Evolutionary conservation across 1,139 yeast genomes (phyloP).

Genomic region (Taphrina communis): DNA sequence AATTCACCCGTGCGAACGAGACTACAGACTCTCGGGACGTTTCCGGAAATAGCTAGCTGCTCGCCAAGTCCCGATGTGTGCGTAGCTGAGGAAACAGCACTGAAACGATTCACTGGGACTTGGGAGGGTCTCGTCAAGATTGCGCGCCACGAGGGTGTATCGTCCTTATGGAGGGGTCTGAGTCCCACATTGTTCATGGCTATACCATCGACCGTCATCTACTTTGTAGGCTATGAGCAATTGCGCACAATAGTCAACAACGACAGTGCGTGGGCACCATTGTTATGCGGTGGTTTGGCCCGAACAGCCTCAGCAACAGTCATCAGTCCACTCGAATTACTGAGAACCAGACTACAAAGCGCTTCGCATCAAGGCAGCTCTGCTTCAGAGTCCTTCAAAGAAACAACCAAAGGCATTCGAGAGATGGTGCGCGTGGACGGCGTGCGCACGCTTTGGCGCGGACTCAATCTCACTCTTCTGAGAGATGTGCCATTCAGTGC

Average conservation of each 20-base stretch:
- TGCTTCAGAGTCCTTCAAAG: constrained; percentile 38
- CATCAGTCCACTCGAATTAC: constrained; percentile 84
- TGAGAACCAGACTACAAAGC: constrained; percentile 87
- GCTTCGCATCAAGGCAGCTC: constrained; percentile 48
- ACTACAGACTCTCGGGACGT: constrained; percentile 14
- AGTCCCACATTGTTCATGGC: constrained; percentile 86
- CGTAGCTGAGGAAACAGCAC: constrained; percentile 37
- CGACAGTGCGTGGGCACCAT: constrained; percentile 60
- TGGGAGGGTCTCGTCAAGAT: constrained; percentile 75
- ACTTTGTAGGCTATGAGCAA: constrained; percentile 87
- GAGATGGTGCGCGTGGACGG: constrained; percentile 66
- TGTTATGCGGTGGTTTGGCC: constrained; percentile 85
- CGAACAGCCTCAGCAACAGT: constrained; percentile 81
- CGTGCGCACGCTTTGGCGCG: constrained; percentile 71
- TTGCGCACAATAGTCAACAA: constrained; percentile 49
- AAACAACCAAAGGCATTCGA: constrained; percentile 58
- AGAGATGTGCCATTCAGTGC: constrained; percentile 97
- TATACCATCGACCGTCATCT: constrained; percentile 88
- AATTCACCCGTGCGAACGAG: constrained; percentile 7
- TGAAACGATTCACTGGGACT: constrained; percentile 58
- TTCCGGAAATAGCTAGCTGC: constrained; percentile 7
- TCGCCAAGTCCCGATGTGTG: constrained; percentile 37
- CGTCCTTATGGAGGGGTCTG: constrained; percentile 88
- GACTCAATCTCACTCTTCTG: constrained; percentile 87
- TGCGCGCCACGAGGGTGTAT: constrained; percentile 70